These are phyloP conservation scores for Silene vulgaris DNA, from an alignment of 179 eudicot genomes.

Conservation along the genomic window DNA sequence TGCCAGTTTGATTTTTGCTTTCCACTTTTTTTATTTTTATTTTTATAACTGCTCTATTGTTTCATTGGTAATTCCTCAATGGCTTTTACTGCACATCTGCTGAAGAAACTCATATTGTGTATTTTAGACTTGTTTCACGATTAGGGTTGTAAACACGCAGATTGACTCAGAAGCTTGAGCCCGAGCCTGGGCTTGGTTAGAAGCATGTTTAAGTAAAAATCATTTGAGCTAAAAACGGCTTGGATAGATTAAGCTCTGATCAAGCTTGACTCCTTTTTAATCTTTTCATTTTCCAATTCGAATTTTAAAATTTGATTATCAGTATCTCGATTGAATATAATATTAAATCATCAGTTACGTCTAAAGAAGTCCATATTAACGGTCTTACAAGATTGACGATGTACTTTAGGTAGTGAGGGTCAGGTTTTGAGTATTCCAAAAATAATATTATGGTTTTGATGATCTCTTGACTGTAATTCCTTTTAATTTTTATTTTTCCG, in stretches of 20 bases:
- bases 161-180: not conserved
- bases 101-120: conserved; percentile 12
- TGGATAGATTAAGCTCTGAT: not conserved
- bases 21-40: not conserved
- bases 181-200: not conserved
- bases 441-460: not conserved
- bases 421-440: not conserved
- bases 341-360: not conserved
- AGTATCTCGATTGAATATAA: not conserved
- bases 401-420: not conserved
- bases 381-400: too few relatives aligned
- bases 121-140: not conserved
- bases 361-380: not conserved
- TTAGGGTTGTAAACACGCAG: not conserved
- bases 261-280: not conserved
- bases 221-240: not conserved
- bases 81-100: not conserved
- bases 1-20: not conserved
- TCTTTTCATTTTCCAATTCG: too few relatives aligned
- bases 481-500: not conserved
- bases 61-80: not conserved
- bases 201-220: not conserved
- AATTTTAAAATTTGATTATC: not conserved
- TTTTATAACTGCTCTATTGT: not conserved
- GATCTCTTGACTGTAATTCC: not conserved